These are phyloP conservation scores for Fragilariopsis cylindrus DNA, from an alignment of 108 stramenopile genomes.

Conservation along the genomic window DNA sequence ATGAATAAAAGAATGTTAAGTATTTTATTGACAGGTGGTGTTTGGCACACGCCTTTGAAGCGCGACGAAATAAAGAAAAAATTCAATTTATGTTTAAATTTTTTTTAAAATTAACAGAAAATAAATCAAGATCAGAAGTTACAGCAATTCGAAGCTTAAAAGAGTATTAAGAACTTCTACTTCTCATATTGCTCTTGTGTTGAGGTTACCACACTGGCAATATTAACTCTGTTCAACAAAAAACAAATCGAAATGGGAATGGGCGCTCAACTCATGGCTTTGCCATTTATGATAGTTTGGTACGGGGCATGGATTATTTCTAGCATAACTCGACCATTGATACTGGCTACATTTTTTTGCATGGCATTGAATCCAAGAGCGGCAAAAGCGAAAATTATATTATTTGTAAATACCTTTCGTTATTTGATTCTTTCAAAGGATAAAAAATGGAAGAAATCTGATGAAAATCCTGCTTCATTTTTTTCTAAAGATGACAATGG, in stretches of 20 bases:
- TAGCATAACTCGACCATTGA: conserved; percentile 59
- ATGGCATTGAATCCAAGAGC: conserved; percentile 55
- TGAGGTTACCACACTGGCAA: too few relatives aligned
- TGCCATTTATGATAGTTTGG: conserved; percentile 32
- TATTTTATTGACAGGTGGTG: too few relatives aligned
- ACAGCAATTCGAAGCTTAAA: too few relatives aligned
- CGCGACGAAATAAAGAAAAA: too few relatives aligned
- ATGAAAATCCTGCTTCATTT: conserved; percentile 52
- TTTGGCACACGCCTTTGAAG: too few relatives aligned
- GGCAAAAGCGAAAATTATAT: conserved; percentile 57
- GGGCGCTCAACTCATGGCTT: conserved; percentile 30
- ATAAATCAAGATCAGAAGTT: too few relatives aligned
- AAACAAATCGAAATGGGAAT: conserved; percentile 27
- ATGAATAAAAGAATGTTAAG: too few relatives aligned
- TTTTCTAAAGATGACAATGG: conserved; percentile 43
- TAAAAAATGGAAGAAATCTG: conserved; percentile 69
- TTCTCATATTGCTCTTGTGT: too few relatives aligned
- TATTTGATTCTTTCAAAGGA: conserved; percentile 75
- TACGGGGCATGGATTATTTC: conserved; percentile 29
- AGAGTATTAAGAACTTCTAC: too few relatives aligned
- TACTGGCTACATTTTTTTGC: conserved; percentile 57
- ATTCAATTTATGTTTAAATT: too few relatives aligned
- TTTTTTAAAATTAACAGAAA: too few relatives aligned
- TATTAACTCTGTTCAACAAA: too few relatives aligned
- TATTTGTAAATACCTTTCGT: conserved; percentile 50